Conservation (phyloP, 129 eudicot genomes). For the Flaveria sonorensis region DNA sequence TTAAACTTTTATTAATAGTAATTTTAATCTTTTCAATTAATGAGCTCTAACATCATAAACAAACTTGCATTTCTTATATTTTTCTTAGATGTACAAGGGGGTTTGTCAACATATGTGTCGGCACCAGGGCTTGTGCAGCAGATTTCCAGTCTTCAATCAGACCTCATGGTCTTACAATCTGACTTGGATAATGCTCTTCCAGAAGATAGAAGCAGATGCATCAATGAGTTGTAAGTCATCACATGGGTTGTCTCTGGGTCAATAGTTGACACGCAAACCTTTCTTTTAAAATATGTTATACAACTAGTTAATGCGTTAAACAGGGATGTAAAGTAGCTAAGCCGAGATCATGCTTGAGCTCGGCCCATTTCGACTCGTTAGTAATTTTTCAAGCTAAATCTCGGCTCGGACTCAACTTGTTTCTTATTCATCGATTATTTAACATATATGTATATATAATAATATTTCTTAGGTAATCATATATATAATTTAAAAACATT, state of each 20-base stretch:
- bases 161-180: slow-evolving; percentile 74
- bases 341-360: not conserved
- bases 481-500: too few species aligned
- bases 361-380: not conserved
- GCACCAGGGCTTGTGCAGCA: slow-evolving; percentile 97
- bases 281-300: not conserved
- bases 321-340: not conserved
- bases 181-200: slow-evolving; percentile 94
- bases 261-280: not conserved
- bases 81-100: slow-evolving; percentile 74
- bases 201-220: slow-evolving; percentile 91
- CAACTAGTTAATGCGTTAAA: not conserved
- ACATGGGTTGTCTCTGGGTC: not conserved
- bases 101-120: slow-evolving; percentile 89
- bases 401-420: not conserved
- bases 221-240: slow-evolving; percentile 83
- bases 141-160: slow-evolving; percentile 82
- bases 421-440: not conserved
- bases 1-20: not conserved
- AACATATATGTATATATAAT: too few species aligned
- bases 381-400: not conserved
- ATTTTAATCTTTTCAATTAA: not conserved
- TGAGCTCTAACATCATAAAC: not conserved
- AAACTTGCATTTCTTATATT: not conserved
- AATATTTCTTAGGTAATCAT: too few species aligned